Evolutionary conservation across 768 basidiomycete genomes (phyloP).

Genomic region (Boletus speciosus): DNA sequence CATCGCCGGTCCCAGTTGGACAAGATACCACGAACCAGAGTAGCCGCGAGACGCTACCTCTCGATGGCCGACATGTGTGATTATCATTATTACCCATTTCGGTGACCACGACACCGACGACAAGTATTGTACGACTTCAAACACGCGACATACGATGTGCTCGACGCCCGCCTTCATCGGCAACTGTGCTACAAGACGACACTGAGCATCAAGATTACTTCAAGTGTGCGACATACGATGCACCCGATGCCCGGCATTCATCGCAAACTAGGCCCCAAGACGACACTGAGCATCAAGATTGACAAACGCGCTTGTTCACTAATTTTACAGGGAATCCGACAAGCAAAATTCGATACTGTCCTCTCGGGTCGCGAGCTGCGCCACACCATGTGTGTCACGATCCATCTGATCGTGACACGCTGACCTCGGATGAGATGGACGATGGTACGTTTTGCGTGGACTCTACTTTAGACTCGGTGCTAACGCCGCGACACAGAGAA

Average conservation of each 20-base stretch:
- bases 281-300: too few species aligned
- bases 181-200: neutral
- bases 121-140: neutral
- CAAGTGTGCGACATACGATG: too few species aligned
- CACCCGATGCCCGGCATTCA: too few species aligned
- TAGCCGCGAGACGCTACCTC: neutral
- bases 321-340: neutral
- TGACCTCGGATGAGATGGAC: neutral
- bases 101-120: neutral
- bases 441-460: neutral
- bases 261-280: too few species aligned
- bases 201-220: neutral
- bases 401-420: neutral
- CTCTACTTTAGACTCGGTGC: too few species aligned
- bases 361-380: constrained; percentile 8
- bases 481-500: constrained; percentile 1
- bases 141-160: neutral
- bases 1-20: neutral
- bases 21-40: neutral
- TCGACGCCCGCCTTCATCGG: neutral
- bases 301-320: neutral
- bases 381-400: neutral
- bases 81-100: neutral
- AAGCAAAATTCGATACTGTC: neutral
- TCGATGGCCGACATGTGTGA: neutral